Conservation (phyloP, 1,139 yeast species). For the Hyphopichia khmerensis region DNA sequence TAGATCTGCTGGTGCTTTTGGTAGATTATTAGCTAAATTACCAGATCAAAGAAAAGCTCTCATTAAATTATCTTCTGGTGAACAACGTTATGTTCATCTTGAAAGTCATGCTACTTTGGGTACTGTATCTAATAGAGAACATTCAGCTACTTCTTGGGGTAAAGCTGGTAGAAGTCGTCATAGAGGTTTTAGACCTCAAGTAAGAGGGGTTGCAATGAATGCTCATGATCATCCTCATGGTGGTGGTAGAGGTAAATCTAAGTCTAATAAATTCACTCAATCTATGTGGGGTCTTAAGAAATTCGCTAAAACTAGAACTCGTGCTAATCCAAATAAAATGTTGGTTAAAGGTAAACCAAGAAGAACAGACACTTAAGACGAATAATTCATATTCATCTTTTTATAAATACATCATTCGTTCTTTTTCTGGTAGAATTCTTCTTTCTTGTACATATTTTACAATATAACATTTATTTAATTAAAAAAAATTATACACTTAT, state of each 20-base stretch:
- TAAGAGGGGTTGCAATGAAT: constrained; percentile 98
- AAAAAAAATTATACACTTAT: constrained; percentile 5
- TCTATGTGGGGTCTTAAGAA: constrained; percentile 98
- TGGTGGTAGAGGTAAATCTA: constrained; percentile 99
- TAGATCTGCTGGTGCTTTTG: constrained; percentile 93
- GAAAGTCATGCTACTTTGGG: constrained; percentile 95
- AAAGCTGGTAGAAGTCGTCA: constrained; percentile 96
- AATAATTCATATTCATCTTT: not conserved
- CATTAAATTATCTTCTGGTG: constrained; percentile 85
- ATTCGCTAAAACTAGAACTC: constrained; percentile 90
- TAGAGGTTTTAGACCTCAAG: constrained; percentile 91
- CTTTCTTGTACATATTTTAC: not conserved
- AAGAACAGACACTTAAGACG: constrained; percentile 14
- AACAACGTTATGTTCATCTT: constrained; percentile 82
- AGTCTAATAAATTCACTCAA: constrained; percentile 90
- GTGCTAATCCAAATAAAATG: constrained; percentile 77
- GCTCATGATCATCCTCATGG: constrained; percentile 98
- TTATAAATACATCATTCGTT: not conserved
- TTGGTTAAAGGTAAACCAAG: constrained; percentile 86
- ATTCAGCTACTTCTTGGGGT: constrained; percentile 87
- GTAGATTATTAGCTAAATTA: constrained; percentile 78
- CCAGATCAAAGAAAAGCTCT: constrained; percentile 72
- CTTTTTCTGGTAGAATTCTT: not conserved
- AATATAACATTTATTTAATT: not conserved
- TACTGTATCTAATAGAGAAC: constrained; percentile 91